Percentiles rank a stretch among this genome's conserved stretches.
Conservation (phyloP, 306 rosid genomes). For the Cucurbita ficifolia region DNA sequence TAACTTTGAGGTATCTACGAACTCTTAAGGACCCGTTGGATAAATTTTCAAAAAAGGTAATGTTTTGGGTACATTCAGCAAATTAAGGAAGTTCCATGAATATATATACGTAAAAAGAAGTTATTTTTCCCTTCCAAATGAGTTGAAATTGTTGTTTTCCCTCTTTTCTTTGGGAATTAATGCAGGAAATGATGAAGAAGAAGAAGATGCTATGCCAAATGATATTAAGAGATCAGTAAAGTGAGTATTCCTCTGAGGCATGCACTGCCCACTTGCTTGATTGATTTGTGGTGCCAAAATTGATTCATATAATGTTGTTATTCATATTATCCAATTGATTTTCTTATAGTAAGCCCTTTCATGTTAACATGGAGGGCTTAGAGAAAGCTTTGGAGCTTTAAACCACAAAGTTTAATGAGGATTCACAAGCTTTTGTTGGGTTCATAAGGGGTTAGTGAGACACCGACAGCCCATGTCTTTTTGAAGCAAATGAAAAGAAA, state of each 20-base stretch:
- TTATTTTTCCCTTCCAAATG: not conserved
- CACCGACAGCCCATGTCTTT: not conserved
- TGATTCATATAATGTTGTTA: not conserved
- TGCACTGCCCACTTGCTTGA: not conserved
- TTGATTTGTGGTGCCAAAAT: not conserved
- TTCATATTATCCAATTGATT: not conserved
- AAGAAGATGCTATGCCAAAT: not conserved
- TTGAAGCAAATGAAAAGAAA: not conserved
- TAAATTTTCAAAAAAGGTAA: not conserved
- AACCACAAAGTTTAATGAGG: not conserved
- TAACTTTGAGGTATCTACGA: not conserved
- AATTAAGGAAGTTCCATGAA: not conserved
- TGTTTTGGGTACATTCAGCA: too few relatives aligned
- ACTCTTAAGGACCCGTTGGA: not conserved
- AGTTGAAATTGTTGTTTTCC: not conserved
- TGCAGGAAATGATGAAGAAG: not conserved
- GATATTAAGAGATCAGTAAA: not conserved
- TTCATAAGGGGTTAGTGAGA: not conserved
- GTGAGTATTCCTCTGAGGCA: constrained; percentile 1
- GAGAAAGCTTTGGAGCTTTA: not conserved
- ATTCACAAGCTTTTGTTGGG: not conserved
- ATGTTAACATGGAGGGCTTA: not conserved
- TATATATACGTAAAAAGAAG: not conserved
- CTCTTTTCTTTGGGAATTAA: not conserved
- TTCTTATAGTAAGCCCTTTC: not conserved